phyloP scores from a whole-genome alignment of 2,329 filamentous ascomycete species.

The Aspergillus clavatus region DNA sequence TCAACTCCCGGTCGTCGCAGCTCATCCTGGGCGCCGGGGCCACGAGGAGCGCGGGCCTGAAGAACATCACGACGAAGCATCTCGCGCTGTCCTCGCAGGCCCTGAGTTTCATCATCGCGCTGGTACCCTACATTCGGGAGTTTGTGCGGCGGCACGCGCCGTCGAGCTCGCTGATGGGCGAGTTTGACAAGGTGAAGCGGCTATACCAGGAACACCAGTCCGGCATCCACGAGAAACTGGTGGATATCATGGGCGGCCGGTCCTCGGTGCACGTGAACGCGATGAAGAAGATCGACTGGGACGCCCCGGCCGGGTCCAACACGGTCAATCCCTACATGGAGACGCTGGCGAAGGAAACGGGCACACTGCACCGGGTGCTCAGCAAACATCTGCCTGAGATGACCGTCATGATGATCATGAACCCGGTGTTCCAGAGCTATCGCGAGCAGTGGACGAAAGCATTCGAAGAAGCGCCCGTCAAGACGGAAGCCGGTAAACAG shows the following conservation, averaged over 20 bases:
- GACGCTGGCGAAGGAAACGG: slow-evolving; percentile 78
- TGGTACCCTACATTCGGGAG: slow-evolving; percentile 87
- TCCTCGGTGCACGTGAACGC: slow-evolving; percentile 68
- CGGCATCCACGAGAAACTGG: slow-evolving; percentile 85
- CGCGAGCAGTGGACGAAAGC: slow-evolving; percentile 71
- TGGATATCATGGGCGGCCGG: slow-evolving; percentile 83
- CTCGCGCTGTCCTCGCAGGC: slow-evolving; percentile 87
- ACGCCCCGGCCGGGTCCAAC: slow-evolving; percentile 45
- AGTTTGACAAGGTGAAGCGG: slow-evolving; percentile 83
- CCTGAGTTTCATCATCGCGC: slow-evolving; percentile 75
- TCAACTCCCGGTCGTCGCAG: slow-evolving; percentile 95
- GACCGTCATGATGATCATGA: slow-evolving; percentile 77
- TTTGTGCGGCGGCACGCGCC: slow-evolving; percentile 73
- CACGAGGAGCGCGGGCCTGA: slow-evolving; percentile 79
- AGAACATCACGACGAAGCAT: slow-evolving; percentile 95
- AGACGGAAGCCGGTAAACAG: slow-evolving; percentile 63
- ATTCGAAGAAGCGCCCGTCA: slow-evolving; percentile 60
- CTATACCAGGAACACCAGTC: slow-evolving; percentile 84
- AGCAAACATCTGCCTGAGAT: slow-evolving; percentile 74
- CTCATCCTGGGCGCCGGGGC: slow-evolving; percentile 93
- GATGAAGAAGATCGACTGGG: slow-evolving; percentile 73
- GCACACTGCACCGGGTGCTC: slow-evolving; percentile 76
- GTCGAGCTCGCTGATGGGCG: slow-evolving; percentile 60
- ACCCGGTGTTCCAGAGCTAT: slow-evolving; percentile 76
- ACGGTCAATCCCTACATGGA: slow-evolving; percentile 73